phyloP scores from a whole-genome alignment of 768 basidiomycete genomes.

The Serendipita vermifera region DNA sequence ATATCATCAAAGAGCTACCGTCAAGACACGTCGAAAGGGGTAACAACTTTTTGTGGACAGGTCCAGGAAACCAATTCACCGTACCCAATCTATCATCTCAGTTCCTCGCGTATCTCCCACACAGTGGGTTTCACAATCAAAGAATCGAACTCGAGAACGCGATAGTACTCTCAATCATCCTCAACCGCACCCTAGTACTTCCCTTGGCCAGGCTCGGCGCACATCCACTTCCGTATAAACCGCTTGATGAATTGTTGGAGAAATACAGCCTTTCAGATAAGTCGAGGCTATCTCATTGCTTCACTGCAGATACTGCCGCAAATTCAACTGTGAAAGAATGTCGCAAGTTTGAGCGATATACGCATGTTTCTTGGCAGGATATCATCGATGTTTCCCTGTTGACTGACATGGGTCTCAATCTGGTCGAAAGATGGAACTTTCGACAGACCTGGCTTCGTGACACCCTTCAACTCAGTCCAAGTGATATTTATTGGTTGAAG shows the following conservation, averaged over 20 bases:
- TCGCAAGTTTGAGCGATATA: slow-evolving; percentile 44
- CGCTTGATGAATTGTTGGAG: slow-evolving; percentile 36
- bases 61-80: no score
- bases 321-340: slow-evolving; percentile 41
- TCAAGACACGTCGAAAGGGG: no score
- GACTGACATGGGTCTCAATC: slow-evolving; percentile 10
- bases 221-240: slow-evolving; percentile 43
- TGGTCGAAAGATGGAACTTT: slow-evolving; percentile 40
- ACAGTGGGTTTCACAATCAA: slow-evolving; percentile 78
- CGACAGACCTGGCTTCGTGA: slow-evolving; percentile 35
- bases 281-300: slow-evolving; percentile 40
- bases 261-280: slow-evolving; percentile 37
- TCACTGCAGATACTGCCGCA: slow-evolving; percentile 22
- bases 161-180: slow-evolving; percentile 49
- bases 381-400: slow-evolving; percentile 39
- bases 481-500: slow-evolving; percentile 36
- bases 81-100: no score
- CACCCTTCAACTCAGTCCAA: slow-evolving; percentile 25
- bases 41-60: no score
- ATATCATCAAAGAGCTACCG: no score
- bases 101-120: slow-evolving; percentile 66
- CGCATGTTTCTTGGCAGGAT: slow-evolving; percentile 57
- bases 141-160: slow-evolving; percentile 80
- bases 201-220: slow-evolving; percentile 59
- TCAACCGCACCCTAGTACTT: slow-evolving; percentile 66